Evolutionary conservation across 192 early-diverging fungal genomes (phyloP).

Genomic region (Jimgerdemannia lactiflua): DNA sequence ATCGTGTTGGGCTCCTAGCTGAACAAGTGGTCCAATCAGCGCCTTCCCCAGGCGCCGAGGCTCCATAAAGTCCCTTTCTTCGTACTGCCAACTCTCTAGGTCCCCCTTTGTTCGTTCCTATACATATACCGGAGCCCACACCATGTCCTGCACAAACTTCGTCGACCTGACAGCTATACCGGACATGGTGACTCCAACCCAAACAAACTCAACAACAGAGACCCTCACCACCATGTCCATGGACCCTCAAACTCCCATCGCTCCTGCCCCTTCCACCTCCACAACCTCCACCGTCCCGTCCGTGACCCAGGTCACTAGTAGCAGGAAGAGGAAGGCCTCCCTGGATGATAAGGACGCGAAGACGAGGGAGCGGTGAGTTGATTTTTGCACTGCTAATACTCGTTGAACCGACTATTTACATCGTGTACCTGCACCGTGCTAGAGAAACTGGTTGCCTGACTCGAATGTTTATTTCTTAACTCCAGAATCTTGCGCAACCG

Average conservation of each 20-base stretch:
- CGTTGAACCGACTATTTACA: not conserved
- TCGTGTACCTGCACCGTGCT: no score
- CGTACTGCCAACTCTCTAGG: not conserved
- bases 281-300: not conserved
- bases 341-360: not conserved
- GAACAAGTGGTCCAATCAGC: not conserved
- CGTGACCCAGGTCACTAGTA: not conserved
- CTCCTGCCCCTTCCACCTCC: not conserved
- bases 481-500: slow-evolving; percentile 64
- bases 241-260: no score
- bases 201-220: not conserved
- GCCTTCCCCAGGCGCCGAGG: no score
- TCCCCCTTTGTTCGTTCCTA: not conserved
- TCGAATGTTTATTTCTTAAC: not conserved
- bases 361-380: not conserved
- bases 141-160: not conserved
- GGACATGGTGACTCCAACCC: not conserved
- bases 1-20: not conserved
- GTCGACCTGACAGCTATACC: not conserved
- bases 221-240: not conserved
- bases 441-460: no score
- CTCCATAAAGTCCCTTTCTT: not conserved
- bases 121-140: not conserved
- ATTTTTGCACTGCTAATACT: not conserved
- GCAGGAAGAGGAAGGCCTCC: not conserved